Percentiles rank a stretch among this genome's conserved stretches.
Conservation (phyloP, 2,329 filamentous ascomycete genomes). For the Trichoderma breve region DNA sequence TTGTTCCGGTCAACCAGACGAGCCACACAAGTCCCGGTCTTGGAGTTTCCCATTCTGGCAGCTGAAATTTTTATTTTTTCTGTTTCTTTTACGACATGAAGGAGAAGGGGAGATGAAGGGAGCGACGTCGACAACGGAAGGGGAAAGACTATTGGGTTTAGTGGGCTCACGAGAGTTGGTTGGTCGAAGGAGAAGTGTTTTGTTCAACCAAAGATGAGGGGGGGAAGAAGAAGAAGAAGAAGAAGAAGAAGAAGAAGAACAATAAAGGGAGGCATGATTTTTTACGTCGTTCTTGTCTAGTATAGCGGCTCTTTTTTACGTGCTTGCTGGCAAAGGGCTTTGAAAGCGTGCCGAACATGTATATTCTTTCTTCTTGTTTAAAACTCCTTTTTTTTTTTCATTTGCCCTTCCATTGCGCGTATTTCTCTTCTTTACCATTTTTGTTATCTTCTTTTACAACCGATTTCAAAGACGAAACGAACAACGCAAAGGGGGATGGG, state of each 20-base stretch:
- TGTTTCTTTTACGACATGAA: neutral
- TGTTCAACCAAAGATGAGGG: neutral
- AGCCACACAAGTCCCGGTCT: neutral
- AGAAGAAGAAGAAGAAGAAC: neutral
- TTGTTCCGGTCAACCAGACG: neutral
- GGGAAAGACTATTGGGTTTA: neutral
- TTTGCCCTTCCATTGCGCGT: neutral
- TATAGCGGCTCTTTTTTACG: constrained; percentile 4
- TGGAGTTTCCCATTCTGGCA: neutral
- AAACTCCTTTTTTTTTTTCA: neutral
- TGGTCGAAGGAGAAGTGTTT: constrained; percentile 13
- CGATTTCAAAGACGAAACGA: neutral
- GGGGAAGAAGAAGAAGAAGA: neutral
- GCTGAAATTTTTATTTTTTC: neutral
- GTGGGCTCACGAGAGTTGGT: neutral
- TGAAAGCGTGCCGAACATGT: constrained; percentile 2
- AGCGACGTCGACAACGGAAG: neutral
- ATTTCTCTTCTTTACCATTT: neutral
- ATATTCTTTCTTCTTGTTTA: neutral
- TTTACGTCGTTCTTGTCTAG: constrained; percentile 8
- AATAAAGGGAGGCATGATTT: neutral
- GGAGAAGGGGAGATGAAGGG: neutral
- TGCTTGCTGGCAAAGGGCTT: constrained; percentile 7
- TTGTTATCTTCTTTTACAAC: neutral
- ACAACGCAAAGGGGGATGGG: neutral